Percentiles rank a stretch among this genome's conserved stretches.
These are phyloP conservation scores for Paecilomyces sp. DNA, from an alignment of 2,329 filamentous ascomycete genomes.

Conservation along the genomic window DNA sequence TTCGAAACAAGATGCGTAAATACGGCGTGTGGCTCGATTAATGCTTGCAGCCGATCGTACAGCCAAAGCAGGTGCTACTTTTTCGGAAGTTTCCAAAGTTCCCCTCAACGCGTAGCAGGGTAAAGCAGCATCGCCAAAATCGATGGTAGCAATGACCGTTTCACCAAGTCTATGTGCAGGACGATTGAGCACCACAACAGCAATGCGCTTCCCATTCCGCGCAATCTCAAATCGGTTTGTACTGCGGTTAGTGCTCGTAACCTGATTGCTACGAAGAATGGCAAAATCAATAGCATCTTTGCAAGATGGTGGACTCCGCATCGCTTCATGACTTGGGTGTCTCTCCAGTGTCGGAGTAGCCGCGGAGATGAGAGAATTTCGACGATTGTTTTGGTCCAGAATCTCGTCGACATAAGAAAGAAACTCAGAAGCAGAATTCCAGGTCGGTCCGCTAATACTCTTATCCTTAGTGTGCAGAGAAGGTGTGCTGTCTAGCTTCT, in stretches of 20 bases:
- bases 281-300: constrained; percentile 87
- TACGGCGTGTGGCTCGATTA: constrained; percentile 74
- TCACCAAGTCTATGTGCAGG: constrained; percentile 88
- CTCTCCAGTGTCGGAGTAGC: constrained; percentile 63
- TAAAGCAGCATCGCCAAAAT: constrained; percentile 70
- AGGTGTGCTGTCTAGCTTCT: constrained; percentile 37
- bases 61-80: constrained; percentile 70
- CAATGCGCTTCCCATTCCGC: constrained; percentile 83
- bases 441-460: constrained; percentile 36
- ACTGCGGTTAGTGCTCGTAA: constrained; percentile 62
- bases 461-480: constrained; percentile 33
- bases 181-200: constrained; percentile 79
- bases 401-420: constrained; percentile 71
- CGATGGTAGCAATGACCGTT: constrained; percentile 72
- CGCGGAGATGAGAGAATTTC: constrained; percentile 52
- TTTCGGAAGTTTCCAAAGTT: constrained; percentile 80
- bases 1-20: constrained; percentile 71
- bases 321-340: constrained; percentile 43
- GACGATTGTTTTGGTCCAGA: constrained; percentile 49
- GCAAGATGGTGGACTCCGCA: constrained; percentile 51
- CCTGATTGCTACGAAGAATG: constrained; percentile 73
- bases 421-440: constrained; percentile 56
- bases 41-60: constrained; percentile 81
- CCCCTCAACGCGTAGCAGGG: constrained; percentile 80
- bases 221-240: constrained; percentile 95